phyloP scores from a whole-genome alignment of 768 basidiomycete genomes.

The Rhizopogon sp. region DNA sequence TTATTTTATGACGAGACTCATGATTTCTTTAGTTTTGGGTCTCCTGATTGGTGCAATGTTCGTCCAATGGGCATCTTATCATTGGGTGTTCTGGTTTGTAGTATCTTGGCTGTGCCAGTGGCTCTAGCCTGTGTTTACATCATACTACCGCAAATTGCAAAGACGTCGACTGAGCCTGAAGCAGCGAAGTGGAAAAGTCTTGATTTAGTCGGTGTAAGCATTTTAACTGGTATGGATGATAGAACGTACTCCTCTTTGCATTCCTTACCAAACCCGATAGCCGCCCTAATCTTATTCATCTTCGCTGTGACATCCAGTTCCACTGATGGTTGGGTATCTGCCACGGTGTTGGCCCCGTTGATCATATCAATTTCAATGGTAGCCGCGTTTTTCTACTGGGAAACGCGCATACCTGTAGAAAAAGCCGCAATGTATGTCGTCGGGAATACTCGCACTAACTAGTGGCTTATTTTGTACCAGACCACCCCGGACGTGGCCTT shows the following conservation, averaged over 20 bases:
- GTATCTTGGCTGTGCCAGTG: constrained; percentile 33
- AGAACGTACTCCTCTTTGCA: too few species aligned
- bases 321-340: too few species aligned
- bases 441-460: too few species aligned
- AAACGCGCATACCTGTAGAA: constrained; percentile 33
- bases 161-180: background rate
- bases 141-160: constrained; percentile 23
- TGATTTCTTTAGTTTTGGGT: constrained; percentile 27
- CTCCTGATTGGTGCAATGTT: constrained; percentile 39
- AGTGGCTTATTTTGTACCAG: too few species aligned
- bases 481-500: too few species aligned
- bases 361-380: constrained; percentile 37
- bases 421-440: constrained; percentile 11
- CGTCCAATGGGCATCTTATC: constrained; percentile 35
- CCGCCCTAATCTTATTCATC: too few species aligned
- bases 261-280: too few species aligned
- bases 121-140: constrained; percentile 26
- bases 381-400: constrained; percentile 46
- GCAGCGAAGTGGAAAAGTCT: constrained; percentile 25
- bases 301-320: too few species aligned
- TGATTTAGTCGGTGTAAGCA: too few species aligned
- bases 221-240: too few species aligned
- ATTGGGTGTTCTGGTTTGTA: constrained; percentile 48
- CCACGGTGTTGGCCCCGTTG: constrained; percentile 37
- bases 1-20: background rate